Base-by-base conservation (phyloP, 108 stramenopile genomes). In the Stephanodiscus minutulus region DNA sequence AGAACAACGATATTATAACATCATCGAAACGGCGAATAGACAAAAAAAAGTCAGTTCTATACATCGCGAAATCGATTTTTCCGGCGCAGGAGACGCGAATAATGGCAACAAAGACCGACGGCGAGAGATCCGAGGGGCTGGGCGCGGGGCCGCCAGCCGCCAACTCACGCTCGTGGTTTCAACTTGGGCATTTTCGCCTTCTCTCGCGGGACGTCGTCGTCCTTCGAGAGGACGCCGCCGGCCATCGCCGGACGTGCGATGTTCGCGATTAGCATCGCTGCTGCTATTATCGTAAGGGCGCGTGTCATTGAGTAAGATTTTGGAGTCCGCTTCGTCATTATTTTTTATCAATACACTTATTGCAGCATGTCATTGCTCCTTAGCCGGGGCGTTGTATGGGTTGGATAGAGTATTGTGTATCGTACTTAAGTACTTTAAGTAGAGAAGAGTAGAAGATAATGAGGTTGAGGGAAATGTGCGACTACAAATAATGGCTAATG, bases 121-220 rank as follows among this genome's bases (percentile, higher is more conserved):
- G 2, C 31, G 31, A n/a, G n/a, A n/a, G n/a, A n/a, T n/a, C n/a
- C n/a, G n/a, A n/a, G n/a, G n/a, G 48, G 15, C 27, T 13, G 4
- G 20, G 6, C 53, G 29, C 12, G 3, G 13, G 7, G n/a, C 7
- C 63, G 33, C 44, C 58, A 52, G 0, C 21, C 68, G 21, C 41
- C 39, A 70, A 87, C 89, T 68, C 76, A 89, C 87, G 76, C 76
- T 44, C 81, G 88, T 12, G 88, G 88, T 54, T 87, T 87, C 88
- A 93, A 82, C 71, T 86, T 86, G 22, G 91, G 91, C 47, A 72
- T 82, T 44, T 83, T 77, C 18, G 83, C 91, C 67, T 86, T 90
- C 68, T 88, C 70, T 35, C 46, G 82, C 7, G 89, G 89, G 24
- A 91, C 84, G 5, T 58, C 49, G 29, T 81, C 80, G 37, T 81